Evolutionary conservation across 2,329 filamentous ascomycete genomes (phyloP), one percentile per base, ranked within the genome.

Genomic region (Fusarium kyushuense): DNA sequence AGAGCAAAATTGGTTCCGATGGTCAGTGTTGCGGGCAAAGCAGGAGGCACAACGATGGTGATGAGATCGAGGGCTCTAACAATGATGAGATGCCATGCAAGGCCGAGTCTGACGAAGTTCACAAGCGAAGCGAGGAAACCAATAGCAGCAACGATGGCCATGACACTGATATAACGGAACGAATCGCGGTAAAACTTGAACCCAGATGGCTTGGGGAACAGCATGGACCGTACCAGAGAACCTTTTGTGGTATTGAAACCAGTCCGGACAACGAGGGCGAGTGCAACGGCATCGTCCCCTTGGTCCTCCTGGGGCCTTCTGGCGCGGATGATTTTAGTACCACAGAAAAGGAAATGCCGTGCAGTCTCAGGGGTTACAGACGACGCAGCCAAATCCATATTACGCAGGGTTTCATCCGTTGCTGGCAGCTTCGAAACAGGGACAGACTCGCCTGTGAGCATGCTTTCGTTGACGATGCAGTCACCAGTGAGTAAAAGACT

Each of bases 121-220:
- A 97, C 83, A 71, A 99, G 91, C 0, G 96, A 98, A 1, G 91
- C 94, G 23, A 94, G 82, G 75, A 99, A 99, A 0, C 96, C 96
- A 49, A 98, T 78, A 48, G 90, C 81, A 23, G 96, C 96, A 72
- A 99, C 90, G 41, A 89, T 82, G 8, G 87, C 95, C 96, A 99
- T 99, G 63, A 99, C 96, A 6, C 92, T 94, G 63, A 99, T 98
- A 77, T 99, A 99, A 23, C 94, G 89, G 81, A 99, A 99, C 0
- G 95, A 97, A 78, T 99, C 96, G 41, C 93, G 89, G 78, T 99
- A 99, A 77, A 99, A 99, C 75, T 96, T 98, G 87, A 99, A 99
- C 0, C 95, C 95, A 1, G 95, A 97, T 2, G 96, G 96, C 76
- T 99, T 99, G 0, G 96, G 96, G 76, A 99, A 99, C 36, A 99